Evolutionary conservation across 202 grass and related monocot species (phyloP), one percentile per base, ranked within the genome.

Genomic region (Panicum hallii): DNA sequence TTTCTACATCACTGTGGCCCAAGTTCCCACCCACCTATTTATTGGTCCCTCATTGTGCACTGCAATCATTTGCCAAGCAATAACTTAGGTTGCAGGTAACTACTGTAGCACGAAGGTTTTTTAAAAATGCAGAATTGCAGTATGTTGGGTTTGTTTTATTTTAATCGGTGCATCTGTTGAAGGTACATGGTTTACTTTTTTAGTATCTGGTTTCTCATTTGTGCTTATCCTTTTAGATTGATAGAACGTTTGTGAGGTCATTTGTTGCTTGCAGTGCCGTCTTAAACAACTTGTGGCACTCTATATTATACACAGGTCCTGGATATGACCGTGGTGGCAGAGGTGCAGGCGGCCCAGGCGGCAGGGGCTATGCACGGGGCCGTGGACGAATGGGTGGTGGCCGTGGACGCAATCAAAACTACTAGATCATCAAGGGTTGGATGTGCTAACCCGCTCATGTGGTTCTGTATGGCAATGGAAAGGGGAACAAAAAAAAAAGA

Each of bases 401-500:
- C 50, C 89, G 84, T 11, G 95, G 95, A 32, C 86, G 81, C 60
- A 93, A 88, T 75, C 89, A 92, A 70, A 89, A 82, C 75, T 98
- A 92, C 65, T 89, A 83, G 76, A 63, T n/a, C 26, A 26, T 16
- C 44, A 45, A 42, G 52, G 50, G 50, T 46, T 38, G 26, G 48
- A 74, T 67, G 61, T 67, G 17, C 78, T 36, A 70, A 67, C 65
- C 79, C 30, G 1, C 16, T 36, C 70, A 10, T 43, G 40, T 32
- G 52, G 14, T 75, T 20, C 22, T 90, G 69, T 83, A 70, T 80
- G 70, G 54, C 58, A 81, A 11, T 43, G 61, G 30, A 80, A 68
- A 81, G 49, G 16, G 32, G 26, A 32, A 11, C 1, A 13, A 19
- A 63, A 28, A 79, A 48, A 63, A 44, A 14, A 16, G n/a, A 41